A percentile compares a stretch with the other conserved stretches of the same genome.
These are phyloP conservation scores for Pneumocystis canis DNA, from an alignment of 1,139 yeast genomes.

Conservation along the genomic window DNA sequence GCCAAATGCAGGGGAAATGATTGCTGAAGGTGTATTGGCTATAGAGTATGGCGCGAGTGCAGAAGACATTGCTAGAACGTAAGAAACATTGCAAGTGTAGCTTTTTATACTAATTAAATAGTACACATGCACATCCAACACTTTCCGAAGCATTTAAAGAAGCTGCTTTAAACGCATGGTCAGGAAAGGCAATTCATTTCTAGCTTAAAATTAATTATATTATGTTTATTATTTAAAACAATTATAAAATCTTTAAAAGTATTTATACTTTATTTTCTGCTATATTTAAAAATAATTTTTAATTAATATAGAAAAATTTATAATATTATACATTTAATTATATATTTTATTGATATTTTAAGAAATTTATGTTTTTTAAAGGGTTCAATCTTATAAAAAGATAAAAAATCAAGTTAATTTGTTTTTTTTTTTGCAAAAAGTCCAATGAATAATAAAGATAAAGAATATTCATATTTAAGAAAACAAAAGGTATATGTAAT, in stretches of 20 bases:
- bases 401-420: not conserved
- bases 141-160: slow-evolving; percentile 96
- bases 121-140: slow-evolving; percentile 88
- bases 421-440: not conserved
- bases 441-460: not conserved
- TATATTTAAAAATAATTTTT: not conserved
- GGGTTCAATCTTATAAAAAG: not conserved
- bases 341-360: not conserved
- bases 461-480: not conserved
- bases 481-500: not conserved
- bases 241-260: not conserved
- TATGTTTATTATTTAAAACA: not conserved
- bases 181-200: not conserved
- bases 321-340: not conserved
- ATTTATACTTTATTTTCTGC: not conserved
- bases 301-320: not conserved
- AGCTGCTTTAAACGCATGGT: slow-evolving; percentile 40
- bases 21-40: slow-evolving; percentile 96
- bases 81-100: slow-evolving; percentile 22
- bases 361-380: not conserved
- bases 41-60: slow-evolving; percentile 97
- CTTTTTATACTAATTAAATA: not conserved
- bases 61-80: slow-evolving; percentile 92
- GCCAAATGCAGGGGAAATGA: slow-evolving; percentile 98
- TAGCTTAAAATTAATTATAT: not conserved